phyloP scores from a whole-genome alignment of 345 rosid genomes.

The Populus alba region DNA sequence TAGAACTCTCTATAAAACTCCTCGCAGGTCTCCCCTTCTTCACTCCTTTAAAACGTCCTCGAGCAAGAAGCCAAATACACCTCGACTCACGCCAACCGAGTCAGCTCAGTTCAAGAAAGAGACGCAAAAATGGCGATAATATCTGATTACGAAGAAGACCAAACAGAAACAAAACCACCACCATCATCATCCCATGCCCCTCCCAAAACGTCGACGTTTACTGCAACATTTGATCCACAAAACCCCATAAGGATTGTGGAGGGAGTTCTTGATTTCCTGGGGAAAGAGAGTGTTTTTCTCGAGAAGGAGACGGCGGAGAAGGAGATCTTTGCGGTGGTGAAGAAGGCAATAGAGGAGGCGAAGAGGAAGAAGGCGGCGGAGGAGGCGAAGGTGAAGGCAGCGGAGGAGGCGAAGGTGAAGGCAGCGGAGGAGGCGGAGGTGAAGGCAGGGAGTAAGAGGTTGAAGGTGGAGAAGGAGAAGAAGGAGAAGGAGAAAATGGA shows the following conservation, averaged over 20 bases:
- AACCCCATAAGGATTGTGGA: constrained; percentile 66
- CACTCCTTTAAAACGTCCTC: background rate
- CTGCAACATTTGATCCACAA: constrained; percentile 55
- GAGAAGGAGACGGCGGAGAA: constrained; percentile 52
- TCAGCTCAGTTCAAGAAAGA: background rate
- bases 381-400: background rate
- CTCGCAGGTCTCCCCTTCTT: background rate
- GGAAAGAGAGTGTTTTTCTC: constrained; percentile 63
- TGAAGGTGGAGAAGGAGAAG: constrained; percentile 1
- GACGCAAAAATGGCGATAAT: constrained; percentile 61
- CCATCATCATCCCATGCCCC: constrained; percentile 10
- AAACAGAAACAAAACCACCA: background rate
- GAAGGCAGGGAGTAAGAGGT: constrained; percentile 31
- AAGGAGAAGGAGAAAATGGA: background rate
- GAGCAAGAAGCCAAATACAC: background rate
- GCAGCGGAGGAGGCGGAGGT: constrained; percentile 27
- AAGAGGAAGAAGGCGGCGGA: constrained; percentile 32
- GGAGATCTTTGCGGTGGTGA: constrained; percentile 56
- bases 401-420: constrained; percentile 18
- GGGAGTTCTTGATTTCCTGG: constrained; percentile 68
- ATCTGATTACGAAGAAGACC: constrained; percentile 67
- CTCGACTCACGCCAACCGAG: background rate
- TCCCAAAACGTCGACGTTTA: constrained; percentile 32
- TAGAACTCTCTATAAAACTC: background rate
- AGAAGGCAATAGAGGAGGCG: constrained; percentile 50